Percentiles rank a stretch among this genome's conserved stretches.
phyloP scores from a whole-genome alignment of 2,329 filamentous ascomycete genomes.

The Reticulascus tulasneorum region DNA sequence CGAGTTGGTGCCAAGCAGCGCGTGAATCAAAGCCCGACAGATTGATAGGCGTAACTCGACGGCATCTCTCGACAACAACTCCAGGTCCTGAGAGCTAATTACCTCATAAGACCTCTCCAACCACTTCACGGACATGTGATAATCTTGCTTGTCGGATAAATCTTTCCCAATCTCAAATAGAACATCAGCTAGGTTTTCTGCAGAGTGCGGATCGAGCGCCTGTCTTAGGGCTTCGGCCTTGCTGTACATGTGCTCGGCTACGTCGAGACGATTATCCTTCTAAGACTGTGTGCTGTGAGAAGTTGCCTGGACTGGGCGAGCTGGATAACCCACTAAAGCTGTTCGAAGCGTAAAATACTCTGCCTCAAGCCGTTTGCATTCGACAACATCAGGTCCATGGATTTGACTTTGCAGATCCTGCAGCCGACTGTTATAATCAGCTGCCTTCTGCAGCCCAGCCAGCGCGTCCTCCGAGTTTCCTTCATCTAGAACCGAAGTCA shows the following conservation, averaged over 20 bases:
- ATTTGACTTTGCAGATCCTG: constrained; percentile 21
- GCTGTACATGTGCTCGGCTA: constrained; percentile 73
- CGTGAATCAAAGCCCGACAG: constrained; percentile 58
- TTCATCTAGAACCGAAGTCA: constrained; percentile 32
- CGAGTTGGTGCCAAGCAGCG: constrained; percentile 44
- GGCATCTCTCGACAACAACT: constrained; percentile 54
- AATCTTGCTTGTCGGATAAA: constrained; percentile 48
- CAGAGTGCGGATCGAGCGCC: constrained; percentile 41
- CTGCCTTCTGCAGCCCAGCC: constrained; percentile 60
- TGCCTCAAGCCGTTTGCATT: constrained; percentile 38
- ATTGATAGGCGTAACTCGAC: constrained; percentile 63
- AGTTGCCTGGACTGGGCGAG: background rate
- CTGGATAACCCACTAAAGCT: constrained; percentile 54
- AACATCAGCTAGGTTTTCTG: constrained; percentile 62
- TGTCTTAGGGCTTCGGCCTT: constrained; percentile 45
- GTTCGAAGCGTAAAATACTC: constrained; percentile 66
- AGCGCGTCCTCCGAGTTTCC: constrained; percentile 54
- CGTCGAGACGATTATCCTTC: constrained; percentile 67
- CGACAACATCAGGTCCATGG: constrained; percentile 24
- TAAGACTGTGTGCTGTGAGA: constrained; percentile 53
- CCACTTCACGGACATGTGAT: constrained; percentile 63
- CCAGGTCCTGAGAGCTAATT: constrained; percentile 51
- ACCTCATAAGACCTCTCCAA: constrained; percentile 62
- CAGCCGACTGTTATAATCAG: constrained; percentile 47
- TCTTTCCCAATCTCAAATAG: constrained; percentile 69